Base-by-base conservation (phyloP, 208 protist genomes). In the Acanthamoeba healyi region DNA sequence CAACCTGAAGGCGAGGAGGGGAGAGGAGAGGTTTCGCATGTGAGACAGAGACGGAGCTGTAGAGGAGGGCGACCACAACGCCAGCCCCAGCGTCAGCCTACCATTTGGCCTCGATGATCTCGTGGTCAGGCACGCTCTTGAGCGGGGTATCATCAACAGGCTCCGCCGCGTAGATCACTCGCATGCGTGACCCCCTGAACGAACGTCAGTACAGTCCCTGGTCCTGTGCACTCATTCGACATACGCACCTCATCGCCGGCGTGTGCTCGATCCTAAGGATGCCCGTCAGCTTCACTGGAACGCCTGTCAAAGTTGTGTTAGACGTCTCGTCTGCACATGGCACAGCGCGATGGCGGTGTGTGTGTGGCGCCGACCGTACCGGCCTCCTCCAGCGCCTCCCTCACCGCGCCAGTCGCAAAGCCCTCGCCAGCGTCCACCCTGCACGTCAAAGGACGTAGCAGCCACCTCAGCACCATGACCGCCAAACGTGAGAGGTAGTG, bases 101-200 rank as follows among this genome's bases (percentile, higher is more conserved):
- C 84, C 84, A 91, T 44, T 91, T 67, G 24, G 84, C 84, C 34
- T 91, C 84, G 36, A 91, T 40, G 34, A 72, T 15, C 29, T 91
- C 84, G 49, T 91, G 56, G 26, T 91, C 84, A 22, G 84, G 84
- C 15, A 34, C 42, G 56, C 54, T 91, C 26, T 91, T 91, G 54
- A 72, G 84, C 14, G 84, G 84, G 10, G 84, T 91, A 6, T 91
- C 56, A 12, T 91, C 84, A 42, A 36, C 84, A 9, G 84, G 56
- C 0, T 0, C 26, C 1, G 84, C 84, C 7, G 6, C 36, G 34
- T 74, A 91, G 54, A 91, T 72, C 17, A 91, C 84, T 4, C 84
- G 84, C n/a, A 91, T 38, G 84, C 84, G 84, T 6, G 56, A 70
- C 24, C 58, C 38, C 56, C 84, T 44, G 32, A 0, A 29, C 17